Evolutionary conservation across 108 stramenopile genomes (phyloP), one percentile per base, ranked within the genome.

Genomic region (Nannochloropsis oceanica): DNA sequence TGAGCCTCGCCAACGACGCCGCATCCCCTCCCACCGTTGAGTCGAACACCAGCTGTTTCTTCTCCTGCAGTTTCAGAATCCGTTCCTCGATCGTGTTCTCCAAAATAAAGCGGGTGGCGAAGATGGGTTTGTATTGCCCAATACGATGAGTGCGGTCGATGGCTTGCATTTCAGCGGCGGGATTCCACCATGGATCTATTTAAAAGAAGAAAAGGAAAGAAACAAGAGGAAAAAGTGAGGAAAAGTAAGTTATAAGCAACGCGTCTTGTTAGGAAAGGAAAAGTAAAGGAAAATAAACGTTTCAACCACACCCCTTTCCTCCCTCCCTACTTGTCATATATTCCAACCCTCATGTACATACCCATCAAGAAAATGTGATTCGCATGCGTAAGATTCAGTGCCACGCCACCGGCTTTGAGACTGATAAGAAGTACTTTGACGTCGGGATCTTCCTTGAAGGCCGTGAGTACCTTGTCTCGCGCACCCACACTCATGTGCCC

Each of bases 121-220:
- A 91, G 87, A 99, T 97, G 1, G 96, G 94, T 25, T 96, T 92
- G 83, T 93, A 93, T 89, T 99, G 98, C 9, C 98, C 98, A 12
- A 99, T 90, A 18, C 99, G 92, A 91, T 99, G 98, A 11, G 96
- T 96, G 44, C 99, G 92, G 83, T 98, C 97, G 87, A 99, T 98
- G 8, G 98, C 98, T 90, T 99, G 99, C 94, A 96, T 95, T 88
- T 99, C 98, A 7, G 96, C 97, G 11, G 95, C 95, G 7, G 94
- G 94, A 84, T 94, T 93, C 93, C 93, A 98, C 96, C 96, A 97
- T 2, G 94, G 94, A 81, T 44, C 82, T 25, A 20, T 26, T 8
- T 79, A 27, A 34, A 13, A 79, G 11, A 81, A 81, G 13, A 73
- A 27, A 44, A 2, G 5, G 34, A 8, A 26, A 84, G 42, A 10